Conservation (phyloP, 2,329 filamentous ascomycete species). For the Fusarium annulatum region DNA sequence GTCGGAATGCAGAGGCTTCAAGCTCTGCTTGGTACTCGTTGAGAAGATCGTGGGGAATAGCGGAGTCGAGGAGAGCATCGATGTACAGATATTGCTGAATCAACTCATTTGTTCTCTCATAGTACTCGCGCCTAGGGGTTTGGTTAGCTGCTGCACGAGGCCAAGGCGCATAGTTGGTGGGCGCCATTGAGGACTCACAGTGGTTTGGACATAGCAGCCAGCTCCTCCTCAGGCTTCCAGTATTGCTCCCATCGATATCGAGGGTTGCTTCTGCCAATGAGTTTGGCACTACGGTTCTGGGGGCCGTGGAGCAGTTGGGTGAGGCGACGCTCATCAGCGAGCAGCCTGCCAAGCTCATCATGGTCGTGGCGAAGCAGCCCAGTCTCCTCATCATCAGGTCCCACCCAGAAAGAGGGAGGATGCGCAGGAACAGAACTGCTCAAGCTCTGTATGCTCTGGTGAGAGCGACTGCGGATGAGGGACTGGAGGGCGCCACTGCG, state of each 20-base stretch:
- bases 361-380: constrained; percentile 48
- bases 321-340: constrained; percentile 68
- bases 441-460: constrained; percentile 49
- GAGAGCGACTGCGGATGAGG: constrained; percentile 54
- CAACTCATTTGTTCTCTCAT: constrained; percentile 88
- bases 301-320: constrained; percentile 71
- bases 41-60: constrained; percentile 89
- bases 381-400: constrained; percentile 50
- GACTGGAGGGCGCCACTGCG: constrained; percentile 53
- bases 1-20: constrained; percentile 64
- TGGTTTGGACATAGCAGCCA: constrained; percentile 77
- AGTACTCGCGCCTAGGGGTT: constrained; percentile 75
- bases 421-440: constrained; percentile 39
- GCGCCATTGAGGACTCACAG: constrained; percentile 58
- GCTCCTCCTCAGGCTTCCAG: constrained; percentile 82
- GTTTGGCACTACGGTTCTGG: constrained; percentile 82
- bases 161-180: not conserved
- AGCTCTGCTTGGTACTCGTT: constrained; percentile 83
- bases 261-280: constrained; percentile 90
- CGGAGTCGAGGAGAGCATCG: constrained; percentile 88
- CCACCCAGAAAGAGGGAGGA: constrained; percentile 40
- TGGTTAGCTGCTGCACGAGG: constrained; percentile 9
- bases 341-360: constrained; percentile 58
- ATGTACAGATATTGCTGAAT: constrained; percentile 95
- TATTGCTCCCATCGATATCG: constrained; percentile 88